phyloP scores from a whole-genome alignment of 2,329 filamentous ascomycete genomes.

The Pestalotiopsis sp. region DNA sequence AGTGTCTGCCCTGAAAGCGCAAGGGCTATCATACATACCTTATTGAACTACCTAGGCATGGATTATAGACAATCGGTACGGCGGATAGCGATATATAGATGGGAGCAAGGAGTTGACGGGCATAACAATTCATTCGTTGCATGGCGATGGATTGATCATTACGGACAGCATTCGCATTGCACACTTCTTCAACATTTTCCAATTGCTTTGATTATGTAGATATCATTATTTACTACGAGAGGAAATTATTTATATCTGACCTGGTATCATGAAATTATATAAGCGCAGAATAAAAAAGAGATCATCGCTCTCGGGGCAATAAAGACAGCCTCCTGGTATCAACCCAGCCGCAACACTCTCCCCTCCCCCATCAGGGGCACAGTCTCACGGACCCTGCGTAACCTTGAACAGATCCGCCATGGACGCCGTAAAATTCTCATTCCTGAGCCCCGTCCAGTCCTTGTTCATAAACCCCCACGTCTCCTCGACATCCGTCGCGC shows the following conservation, averaged over 20 bases:
- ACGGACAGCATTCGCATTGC: too few relatives aligned
- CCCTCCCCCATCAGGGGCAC: not conserved
- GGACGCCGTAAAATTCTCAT: slow-evolving; percentile 31
- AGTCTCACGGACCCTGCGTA: slow-evolving; percentile 38
- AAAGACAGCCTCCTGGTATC: not conserved
- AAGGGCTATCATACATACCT: too few relatives aligned
- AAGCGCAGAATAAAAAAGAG: not conserved
- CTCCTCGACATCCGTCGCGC: slow-evolving; percentile 51
- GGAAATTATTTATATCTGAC: not conserved
- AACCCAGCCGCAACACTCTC: not conserved
- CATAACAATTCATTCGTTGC: not conserved
- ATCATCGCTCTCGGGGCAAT: not conserved
- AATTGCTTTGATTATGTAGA: not conserved
- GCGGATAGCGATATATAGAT: not conserved
- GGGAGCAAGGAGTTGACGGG: not conserved
- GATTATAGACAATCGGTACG: not conserved
- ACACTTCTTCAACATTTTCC: too few relatives aligned
- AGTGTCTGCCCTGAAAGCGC: too few relatives aligned
- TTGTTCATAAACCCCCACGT: slow-evolving; percentile 49
- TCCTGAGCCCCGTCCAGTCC: slow-evolving; percentile 42
- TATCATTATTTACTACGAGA: not conserved
- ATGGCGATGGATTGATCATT: not conserved
- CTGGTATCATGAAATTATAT: not conserved
- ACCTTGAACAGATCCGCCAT: slow-evolving; percentile 38
- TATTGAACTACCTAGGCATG: not conserved